Evolutionary conservation across 768 basidiomycete species (phyloP).

Genomic region (Leucogyrophana mollusca): DNA sequence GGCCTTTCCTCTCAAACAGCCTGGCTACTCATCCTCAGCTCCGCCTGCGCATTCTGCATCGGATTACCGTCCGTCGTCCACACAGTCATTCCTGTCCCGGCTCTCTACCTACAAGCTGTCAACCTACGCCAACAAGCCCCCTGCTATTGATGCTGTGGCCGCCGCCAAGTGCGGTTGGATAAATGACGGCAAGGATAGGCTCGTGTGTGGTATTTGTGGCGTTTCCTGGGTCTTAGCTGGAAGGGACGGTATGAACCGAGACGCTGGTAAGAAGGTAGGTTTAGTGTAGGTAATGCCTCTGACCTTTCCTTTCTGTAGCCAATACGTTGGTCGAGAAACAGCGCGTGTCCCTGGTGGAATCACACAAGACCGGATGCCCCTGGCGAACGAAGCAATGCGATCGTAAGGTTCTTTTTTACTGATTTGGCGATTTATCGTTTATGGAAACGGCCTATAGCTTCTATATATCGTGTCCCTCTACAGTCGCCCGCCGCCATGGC

Average conservation of each 20-base stretch:
- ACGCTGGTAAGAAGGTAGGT: constrained; percentile 65
- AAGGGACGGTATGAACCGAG: constrained; percentile 68
- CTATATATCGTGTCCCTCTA: constrained; percentile 74
- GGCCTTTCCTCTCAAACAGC: constrained; percentile 44
- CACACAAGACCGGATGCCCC: constrained; percentile 81
- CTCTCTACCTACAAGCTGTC: constrained; percentile 76
- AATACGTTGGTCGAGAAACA: constrained; percentile 76
- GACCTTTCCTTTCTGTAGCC: constrained; percentile 38
- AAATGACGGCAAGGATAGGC: constrained; percentile 78
- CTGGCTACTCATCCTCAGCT: constrained; percentile 25
- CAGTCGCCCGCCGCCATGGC: constrained; percentile 64
- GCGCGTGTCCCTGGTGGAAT: constrained; percentile 56
- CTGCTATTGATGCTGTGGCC: constrained; percentile 72
- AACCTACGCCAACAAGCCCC: constrained; percentile 79
- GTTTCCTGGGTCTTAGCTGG: constrained; percentile 74
- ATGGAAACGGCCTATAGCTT: constrained; percentile 37
- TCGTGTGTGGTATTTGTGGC: constrained; percentile 70
- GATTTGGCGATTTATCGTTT: constrained; percentile 3
- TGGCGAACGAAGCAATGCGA: constrained; percentile 84
- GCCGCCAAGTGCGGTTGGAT: constrained; percentile 83
- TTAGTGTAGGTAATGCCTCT: constrained; percentile 11
- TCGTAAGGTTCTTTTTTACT: constrained; percentile 40
- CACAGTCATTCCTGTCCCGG: constrained; percentile 68
- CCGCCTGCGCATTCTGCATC: constrained; percentile 31
- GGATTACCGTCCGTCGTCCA: constrained; percentile 80